Conservation (phyloP, 2,329 filamentous ascomycete species). For the Grosmannia penicillata region DNA sequence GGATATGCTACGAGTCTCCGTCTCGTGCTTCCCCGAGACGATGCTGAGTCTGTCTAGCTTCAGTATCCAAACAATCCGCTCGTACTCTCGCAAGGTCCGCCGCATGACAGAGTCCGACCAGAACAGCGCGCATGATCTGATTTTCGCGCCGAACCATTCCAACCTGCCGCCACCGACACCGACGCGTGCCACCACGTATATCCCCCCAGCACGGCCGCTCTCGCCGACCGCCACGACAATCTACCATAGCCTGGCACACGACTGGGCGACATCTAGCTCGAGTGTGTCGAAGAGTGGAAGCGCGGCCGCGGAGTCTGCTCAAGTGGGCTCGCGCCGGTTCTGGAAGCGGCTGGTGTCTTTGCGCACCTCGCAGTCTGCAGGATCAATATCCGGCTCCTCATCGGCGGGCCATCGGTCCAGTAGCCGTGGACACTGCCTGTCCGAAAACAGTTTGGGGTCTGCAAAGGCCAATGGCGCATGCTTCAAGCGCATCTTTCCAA, state of each 20-base stretch:
- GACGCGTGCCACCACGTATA: not conserved
- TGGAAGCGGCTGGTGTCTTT: constrained; percentile 6
- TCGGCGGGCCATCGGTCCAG: not conserved
- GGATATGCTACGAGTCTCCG: constrained; percentile 37
- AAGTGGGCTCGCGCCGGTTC: constrained; percentile 4
- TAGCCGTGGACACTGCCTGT: not conserved
- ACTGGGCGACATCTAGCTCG: not conserved
- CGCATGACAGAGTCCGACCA: constrained; percentile 17
- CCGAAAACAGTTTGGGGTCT: not conserved
- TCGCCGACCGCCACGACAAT: not conserved
- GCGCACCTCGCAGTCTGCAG: not conserved
- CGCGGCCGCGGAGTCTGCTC: not conserved
- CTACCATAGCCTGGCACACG: not conserved
- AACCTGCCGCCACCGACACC: not conserved
- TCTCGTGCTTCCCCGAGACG: constrained; percentile 43
- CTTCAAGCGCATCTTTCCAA: constrained; percentile 36
- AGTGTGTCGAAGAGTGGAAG: not conserved
- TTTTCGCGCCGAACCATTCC: constrained; percentile 1
- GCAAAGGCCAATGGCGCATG: constrained; percentile 5
- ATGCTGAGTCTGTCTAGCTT: constrained; percentile 41
- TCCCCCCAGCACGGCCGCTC: not conserved
- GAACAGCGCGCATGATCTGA: constrained; percentile 10
- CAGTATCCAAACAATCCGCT: constrained; percentile 41
- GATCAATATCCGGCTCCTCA: not conserved
- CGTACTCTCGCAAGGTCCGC: constrained; percentile 37